Evolutionary conservation across 352 stramenopile genomes (phyloP).

Genomic region (Stephanocyclus meneghinianus): DNA sequence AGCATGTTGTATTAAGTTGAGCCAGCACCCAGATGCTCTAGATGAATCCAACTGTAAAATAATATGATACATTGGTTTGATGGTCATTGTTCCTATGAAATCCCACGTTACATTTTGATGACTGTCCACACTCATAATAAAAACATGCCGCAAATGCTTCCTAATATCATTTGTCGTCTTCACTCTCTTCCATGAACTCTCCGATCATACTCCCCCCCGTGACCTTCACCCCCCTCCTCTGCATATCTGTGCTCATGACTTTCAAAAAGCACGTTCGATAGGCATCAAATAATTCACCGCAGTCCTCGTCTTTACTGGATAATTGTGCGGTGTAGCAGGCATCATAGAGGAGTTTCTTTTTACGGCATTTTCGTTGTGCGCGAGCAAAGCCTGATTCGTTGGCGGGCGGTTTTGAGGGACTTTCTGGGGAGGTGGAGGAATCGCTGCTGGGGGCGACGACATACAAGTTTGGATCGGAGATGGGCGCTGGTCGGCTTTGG

Average conservation of each 20-base stretch:
- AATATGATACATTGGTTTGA: too few relatives aligned
- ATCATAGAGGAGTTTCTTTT: slow-evolving; percentile 59
- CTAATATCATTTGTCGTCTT: slow-evolving; percentile 7
- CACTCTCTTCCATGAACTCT: slow-evolving; percentile 40
- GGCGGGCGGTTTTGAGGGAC: neutral
- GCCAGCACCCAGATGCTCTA: too few relatives aligned
- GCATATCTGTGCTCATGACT: slow-evolving; percentile 48
- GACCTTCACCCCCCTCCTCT: slow-evolving; percentile 45
- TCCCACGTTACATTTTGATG: too few relatives aligned
- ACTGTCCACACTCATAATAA: too few relatives aligned
- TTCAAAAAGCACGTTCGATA: slow-evolving; percentile 51
- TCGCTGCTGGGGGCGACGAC: neutral
- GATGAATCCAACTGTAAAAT: too few relatives aligned
- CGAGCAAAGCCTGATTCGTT: slow-evolving; percentile 42
- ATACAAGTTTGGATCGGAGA: neutral
- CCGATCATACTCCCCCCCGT: slow-evolving; percentile 48
- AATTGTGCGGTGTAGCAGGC: slow-evolving; percentile 50
- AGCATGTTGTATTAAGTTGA: too few relatives aligned
- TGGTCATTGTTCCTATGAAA: too few relatives aligned
- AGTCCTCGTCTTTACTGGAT: slow-evolving; percentile 54
- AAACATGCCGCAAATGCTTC: too few relatives aligned
- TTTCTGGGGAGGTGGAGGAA: neutral
- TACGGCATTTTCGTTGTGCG: slow-evolving; percentile 46
- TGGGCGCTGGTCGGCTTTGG: slow-evolving; percentile 5
- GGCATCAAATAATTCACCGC: slow-evolving; percentile 50